A percentile compares a stretch with the other conserved stretches of the same genome.
Evolutionary conservation across 2,329 filamentous ascomycete species (phyloP).

Genomic region (Exophiala bonariae): DNA sequence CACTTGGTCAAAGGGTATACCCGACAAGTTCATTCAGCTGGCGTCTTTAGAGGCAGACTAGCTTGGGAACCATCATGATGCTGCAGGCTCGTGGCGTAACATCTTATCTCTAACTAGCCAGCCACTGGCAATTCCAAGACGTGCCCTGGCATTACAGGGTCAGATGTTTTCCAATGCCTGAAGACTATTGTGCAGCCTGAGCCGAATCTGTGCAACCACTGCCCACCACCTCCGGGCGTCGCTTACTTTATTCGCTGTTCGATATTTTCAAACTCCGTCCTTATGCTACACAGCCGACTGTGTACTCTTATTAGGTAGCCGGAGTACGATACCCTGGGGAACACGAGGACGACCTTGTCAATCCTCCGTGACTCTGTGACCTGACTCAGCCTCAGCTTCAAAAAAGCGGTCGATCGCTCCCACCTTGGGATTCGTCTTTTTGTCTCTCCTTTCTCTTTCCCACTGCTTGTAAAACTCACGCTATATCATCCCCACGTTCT

Average conservation of each 20-base stretch:
- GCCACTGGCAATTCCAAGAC: background rate
- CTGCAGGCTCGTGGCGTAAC: too few relatives aligned
- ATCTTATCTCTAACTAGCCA: conserved; percentile 5
- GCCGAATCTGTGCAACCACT: conserved; percentile 6
- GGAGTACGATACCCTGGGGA: too few relatives aligned
- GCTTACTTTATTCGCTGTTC: conserved; percentile 1
- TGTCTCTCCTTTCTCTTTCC: conserved; percentile 6
- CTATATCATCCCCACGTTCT: background rate
- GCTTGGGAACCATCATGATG: too few relatives aligned
- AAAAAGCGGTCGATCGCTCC: conserved; percentile 2
- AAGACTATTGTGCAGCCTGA: background rate
- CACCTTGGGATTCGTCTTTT: too few relatives aligned
- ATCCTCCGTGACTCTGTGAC: conserved; percentile 1
- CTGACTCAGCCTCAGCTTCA: conserved; percentile 18
- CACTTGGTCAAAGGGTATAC: too few relatives aligned
- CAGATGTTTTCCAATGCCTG: background rate
- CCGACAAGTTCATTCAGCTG: too few relatives aligned
- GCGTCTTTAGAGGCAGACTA: too few relatives aligned
- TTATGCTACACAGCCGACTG: too few relatives aligned
- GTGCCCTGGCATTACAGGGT: background rate
- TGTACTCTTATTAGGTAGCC: conserved; percentile 2
- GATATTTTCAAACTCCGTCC: too few relatives aligned
- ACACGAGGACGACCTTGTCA: too few relatives aligned
- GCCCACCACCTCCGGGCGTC: conserved; percentile 7
- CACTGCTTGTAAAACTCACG: conserved; percentile 2